These are phyloP conservation scores for Boletus tomentosulus DNA, from an alignment of 768 basidiomycete species.

Conservation along the genomic window DNA sequence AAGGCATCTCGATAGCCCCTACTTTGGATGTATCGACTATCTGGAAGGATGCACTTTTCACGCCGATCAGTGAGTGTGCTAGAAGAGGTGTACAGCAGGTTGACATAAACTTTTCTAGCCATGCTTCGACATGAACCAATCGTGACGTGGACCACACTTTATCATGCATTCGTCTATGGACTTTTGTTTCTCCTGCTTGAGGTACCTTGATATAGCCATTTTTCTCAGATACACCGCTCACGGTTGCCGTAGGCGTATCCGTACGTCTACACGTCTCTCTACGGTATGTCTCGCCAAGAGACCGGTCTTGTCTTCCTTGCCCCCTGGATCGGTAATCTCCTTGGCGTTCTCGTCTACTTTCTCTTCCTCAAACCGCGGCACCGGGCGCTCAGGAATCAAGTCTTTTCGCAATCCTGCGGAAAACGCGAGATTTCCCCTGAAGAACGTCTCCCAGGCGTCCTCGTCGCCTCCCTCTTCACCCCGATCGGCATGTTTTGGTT, in stretches of 20 bases:
- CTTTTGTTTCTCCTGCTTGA: constrained; percentile 30
- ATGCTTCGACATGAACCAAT: constrained; percentile 27
- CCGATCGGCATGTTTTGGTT: constrained; percentile 29
- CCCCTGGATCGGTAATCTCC: constrained; percentile 23
- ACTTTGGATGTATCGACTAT: constrained; percentile 5
- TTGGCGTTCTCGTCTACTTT: constrained; percentile 26
- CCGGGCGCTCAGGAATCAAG: constrained; percentile 12
- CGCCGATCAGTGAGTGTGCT: constrained; percentile 23
- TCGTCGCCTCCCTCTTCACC: constrained; percentile 24
- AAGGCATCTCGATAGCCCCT: neutral
- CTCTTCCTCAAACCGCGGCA: constrained; percentile 20
- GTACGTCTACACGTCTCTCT: constrained; percentile 16
- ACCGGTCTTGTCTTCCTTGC: constrained; percentile 22
- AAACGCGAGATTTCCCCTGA: constrained; percentile 24
- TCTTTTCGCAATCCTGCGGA: constrained; percentile 18
- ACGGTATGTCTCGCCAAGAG: constrained; percentile 24
- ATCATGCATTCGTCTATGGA: constrained; percentile 28
- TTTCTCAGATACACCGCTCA: neutral
- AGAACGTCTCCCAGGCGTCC: constrained; percentile 25
- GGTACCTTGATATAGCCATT: constrained; percentile 4
- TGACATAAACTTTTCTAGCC: constrained; percentile 10
- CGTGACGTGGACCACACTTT: constrained; percentile 26
- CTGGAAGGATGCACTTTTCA: constrained; percentile 23
- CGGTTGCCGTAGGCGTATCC: constrained; percentile 17
- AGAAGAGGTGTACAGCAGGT: neutral